phyloP scores from a whole-genome alignment of 176 grass and related monocot genomes.

The Lolium rigidum region DNA sequence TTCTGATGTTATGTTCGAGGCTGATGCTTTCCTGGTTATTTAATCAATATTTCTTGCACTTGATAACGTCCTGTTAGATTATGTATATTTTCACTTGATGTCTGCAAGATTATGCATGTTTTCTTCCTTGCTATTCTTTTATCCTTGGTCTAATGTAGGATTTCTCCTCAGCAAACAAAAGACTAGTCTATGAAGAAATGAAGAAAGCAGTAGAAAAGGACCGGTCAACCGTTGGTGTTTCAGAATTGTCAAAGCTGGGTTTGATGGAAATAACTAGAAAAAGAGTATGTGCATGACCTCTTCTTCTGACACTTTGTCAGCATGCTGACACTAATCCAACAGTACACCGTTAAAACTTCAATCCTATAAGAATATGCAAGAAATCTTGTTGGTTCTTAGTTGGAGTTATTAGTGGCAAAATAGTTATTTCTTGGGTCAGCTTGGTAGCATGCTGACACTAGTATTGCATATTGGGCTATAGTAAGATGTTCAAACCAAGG shows the following conservation, averaged over 20 bases:
- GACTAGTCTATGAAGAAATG: conserved; percentile 90
- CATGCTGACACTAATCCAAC: conserved; percentile 6
- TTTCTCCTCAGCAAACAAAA: conserved; percentile 76
- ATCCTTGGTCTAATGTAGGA: conserved; percentile 33
- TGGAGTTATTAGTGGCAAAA: conserved; percentile 22
- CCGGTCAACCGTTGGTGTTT: conserved; percentile 84
- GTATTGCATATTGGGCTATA: conserved; percentile 1
- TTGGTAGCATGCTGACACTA: neutral
- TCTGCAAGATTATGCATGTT: neutral
- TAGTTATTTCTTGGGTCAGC: neutral
- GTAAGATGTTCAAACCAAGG: neutral
- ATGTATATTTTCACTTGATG: neutral
- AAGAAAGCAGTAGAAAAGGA: conserved; percentile 86
- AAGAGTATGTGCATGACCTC: conserved; percentile 61
- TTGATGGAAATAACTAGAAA: conserved; percentile 98
- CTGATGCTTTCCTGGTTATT: neutral
- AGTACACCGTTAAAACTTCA: conserved; percentile 9
- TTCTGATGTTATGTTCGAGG: conserved; percentile 27
- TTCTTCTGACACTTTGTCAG: conserved; percentile 3
- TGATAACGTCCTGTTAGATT: conserved; percentile 1
- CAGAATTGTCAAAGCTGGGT: conserved; percentile 85
- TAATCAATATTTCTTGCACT: conserved; percentile 3
- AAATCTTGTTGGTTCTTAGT: conserved; percentile 32
- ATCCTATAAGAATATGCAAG: conserved; percentile 20
- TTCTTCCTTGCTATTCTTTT: conserved; percentile 10